Base-by-base conservation (phyloP, 2,329 filamentous ascomycete genomes). In the Xylariaceae sp. region DNA sequence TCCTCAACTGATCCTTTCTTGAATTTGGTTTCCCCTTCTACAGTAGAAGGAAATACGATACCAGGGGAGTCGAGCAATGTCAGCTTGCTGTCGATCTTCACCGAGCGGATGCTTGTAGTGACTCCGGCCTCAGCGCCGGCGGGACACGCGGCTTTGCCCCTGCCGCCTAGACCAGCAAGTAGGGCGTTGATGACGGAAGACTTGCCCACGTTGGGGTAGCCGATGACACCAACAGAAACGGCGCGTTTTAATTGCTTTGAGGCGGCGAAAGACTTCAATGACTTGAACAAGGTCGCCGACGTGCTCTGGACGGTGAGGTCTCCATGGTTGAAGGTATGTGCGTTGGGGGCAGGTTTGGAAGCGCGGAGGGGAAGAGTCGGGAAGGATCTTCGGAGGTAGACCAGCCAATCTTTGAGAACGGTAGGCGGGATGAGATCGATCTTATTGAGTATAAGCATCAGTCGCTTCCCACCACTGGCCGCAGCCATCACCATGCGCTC, bases 181-280 rank as follows among this genome's bases (percentile, higher is more conserved):
- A 96, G 83, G 14, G 90, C 89, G 69, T 96, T 96, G 78, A 96
- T 96, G 62, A 96, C 90, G 44, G 90, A 96, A 27, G 90, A 95
- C 75, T 96, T 96, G 66, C 91, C 91, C 52, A 96, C 91, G 67
- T 96, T 96, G 62, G 91, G 91, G 69, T 96, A 96, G 27, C 91
- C 91, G 60, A 96, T 95, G 54, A 96, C 89, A 57, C 91, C 91
- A 53, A 96, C 91, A 17, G 89, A 91, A 62, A 95, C 83, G 46
- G 90, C 86, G 48, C 91, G 86, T 77, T 95, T 95, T 58, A 96
- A 75, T 66, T 95, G 86, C 62, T 88, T 87, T 53, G 81, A 81
- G 50, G 89, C 86, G 10, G 91, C 89, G 65, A 88, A 96, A 39
- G 89, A 86, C 76, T 96, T 96, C 53, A 96, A 81, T 1, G 91